Evolutionary conservation across 2,329 filamentous ascomycete genomes (phyloP).

Genomic region (Cytospora chrysosperma): DNA sequence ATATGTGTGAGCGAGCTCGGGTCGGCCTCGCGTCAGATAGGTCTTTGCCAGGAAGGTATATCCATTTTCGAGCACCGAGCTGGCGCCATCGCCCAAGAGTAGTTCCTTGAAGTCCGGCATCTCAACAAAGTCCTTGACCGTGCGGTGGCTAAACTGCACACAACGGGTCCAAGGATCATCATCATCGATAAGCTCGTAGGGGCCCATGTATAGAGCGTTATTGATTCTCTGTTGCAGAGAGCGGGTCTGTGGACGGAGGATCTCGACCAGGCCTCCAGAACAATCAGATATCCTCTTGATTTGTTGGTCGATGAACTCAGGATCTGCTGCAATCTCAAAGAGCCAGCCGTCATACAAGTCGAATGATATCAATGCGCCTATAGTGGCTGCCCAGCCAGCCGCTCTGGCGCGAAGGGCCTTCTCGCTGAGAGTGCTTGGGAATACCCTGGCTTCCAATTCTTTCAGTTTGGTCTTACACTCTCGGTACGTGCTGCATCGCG

Average conservation of each 20-base stretch:
- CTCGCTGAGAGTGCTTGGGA: neutral
- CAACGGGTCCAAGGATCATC: neutral
- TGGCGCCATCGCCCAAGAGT: neutral
- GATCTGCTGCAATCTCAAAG: neutral
- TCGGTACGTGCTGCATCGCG: neutral
- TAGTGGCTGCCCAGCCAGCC: neutral
- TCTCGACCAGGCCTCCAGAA: neutral
- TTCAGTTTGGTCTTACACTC: neutral
- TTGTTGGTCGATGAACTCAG: neutral
- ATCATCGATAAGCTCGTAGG: too few species aligned
- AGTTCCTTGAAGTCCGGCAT: neutral
- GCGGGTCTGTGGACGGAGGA: neutral
- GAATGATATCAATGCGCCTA: neutral
- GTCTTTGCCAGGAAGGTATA: neutral
- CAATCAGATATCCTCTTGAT: neutral
- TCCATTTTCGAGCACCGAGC: neutral
- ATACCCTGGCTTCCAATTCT: neutral
- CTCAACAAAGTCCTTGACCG: neutral
- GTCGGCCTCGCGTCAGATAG: neutral
- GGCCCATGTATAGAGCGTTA: too few species aligned
- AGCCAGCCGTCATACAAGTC: neutral
- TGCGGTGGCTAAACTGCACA: neutral
- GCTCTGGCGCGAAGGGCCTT: too few species aligned
- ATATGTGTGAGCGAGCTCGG: neutral
- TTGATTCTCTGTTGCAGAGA: neutral